Evolutionary conservation across 1,139 yeast species (phyloP), one percentile per base, ranked within the genome.

Genomic region (Blastobotrys malaysiensis): DNA sequence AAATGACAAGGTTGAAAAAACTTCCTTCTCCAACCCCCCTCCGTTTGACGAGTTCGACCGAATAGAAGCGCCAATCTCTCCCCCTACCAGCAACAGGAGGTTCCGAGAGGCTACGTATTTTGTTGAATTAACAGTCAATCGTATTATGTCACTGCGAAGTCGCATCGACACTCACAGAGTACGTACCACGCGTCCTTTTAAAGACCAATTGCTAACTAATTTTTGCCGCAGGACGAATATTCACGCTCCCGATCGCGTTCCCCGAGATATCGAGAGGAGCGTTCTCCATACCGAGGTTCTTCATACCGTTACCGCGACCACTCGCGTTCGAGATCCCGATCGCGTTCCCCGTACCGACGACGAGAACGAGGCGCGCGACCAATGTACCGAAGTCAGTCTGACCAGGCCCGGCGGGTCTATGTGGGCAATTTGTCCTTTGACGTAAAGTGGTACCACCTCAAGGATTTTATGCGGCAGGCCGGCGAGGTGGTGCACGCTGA

Each of bases 401-500:
- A 52, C 48, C 73, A 69, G 54, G 75, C 70, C 54, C 67, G 73
- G 43, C 68, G 77, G 5, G 77, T 75, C 49, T 75, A 73, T 64
- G 81, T 83, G 20, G 87, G 87, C 22, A 83, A 83, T 67, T 70
- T 83, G 61, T 79, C 87, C 31, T 83, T 80, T 65, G 78, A 82
- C 22, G 76, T 80, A 54, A 76, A 73, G 55, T 82, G 87, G 87
- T 80, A 77, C 61, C 77, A 81, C 47, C 74, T 83, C 61, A 82
- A 82, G 67, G 87, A 83, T 60, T 73, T 82, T 62, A 81, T 82
- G 85, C 73, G 82, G 57, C 74, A 75, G 45, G 84, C 84, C 46
- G 96, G 95, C 59, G 80, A 78, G 43, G 88, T 93, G 51, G 79
- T 86, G 18, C 81, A 89, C 61, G 96, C 97, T 1, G 97, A 91